A percentile compares a stretch with the other conserved stretches of the same genome.
Evolutionary conservation across 164 flowering plant genomes (phyloP).

Genomic region (Piper longum): DNA sequence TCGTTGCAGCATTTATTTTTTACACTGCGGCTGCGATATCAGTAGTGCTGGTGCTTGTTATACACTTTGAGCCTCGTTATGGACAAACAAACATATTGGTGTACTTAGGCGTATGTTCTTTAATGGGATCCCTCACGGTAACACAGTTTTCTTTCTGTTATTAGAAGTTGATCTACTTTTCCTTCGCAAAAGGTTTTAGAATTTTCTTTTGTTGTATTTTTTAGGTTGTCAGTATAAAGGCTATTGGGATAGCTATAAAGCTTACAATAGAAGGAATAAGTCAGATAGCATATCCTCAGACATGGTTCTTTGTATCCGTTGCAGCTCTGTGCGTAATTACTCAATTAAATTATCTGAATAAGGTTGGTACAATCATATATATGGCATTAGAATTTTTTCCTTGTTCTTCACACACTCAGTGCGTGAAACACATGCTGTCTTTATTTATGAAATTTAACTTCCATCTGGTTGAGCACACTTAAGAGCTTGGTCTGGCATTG

Average conservation of each 20-base stretch:
- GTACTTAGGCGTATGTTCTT: conserved; percentile 84
- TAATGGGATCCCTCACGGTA: conserved; percentile 86
- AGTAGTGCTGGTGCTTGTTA: conserved; percentile 41
- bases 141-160: background rate
- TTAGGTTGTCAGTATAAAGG: conserved; percentile 83
- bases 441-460: too few relatives aligned
- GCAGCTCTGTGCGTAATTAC: conserved; percentile 61
- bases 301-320: conserved; percentile 61
- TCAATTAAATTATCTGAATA: conserved; percentile 69
- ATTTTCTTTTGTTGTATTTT: conserved; percentile 3
- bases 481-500: too few relatives aligned
- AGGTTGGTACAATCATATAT: conserved; percentile 21
- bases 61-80: conserved; percentile 77
- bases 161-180: background rate
- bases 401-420: too few relatives aligned
- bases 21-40: conserved; percentile 53
- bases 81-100: conserved; percentile 84
- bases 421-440: too few relatives aligned
- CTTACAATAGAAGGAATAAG: conserved; percentile 65
- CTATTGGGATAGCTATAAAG: conserved; percentile 74
- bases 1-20: conserved; percentile 54
- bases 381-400: too few relatives aligned
- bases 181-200: background rate
- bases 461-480: too few relatives aligned
- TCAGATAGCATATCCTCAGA: conserved; percentile 65